Conservation (phyloP, 768 basidiomycete species). For the Tulasnella sp. region DNA sequence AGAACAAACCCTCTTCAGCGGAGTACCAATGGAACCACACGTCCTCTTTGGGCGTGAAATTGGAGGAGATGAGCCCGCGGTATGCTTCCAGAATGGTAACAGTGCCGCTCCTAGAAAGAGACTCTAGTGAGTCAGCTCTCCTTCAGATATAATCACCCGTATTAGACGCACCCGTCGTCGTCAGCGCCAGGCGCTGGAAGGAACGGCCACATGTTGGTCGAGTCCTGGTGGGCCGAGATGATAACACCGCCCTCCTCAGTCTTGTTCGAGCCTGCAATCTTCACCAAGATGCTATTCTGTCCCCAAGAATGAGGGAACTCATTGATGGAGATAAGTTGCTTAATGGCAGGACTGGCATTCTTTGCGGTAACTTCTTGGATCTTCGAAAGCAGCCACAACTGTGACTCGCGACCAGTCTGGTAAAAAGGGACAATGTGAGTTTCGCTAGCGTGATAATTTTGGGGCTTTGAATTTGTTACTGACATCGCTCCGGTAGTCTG, state of each 20-base stretch:
- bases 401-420: slow-evolving; percentile 75
- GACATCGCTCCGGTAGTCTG: slow-evolving; percentile 79
- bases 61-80: slow-evolving; percentile 38
- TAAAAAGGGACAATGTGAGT: slow-evolving; percentile 36
- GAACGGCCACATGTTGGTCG: slow-evolving; percentile 49
- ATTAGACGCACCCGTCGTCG: slow-evolving; percentile 39
- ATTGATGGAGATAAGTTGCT: slow-evolving; percentile 59
- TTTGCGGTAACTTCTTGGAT: slow-evolving; percentile 70
- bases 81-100: slow-evolving; percentile 40
- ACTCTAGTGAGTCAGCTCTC: neutral
- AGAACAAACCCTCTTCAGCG: slow-evolving; percentile 38
- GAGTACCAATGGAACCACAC: slow-evolving; percentile 41
- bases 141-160: neutral
- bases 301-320: slow-evolving; percentile 85
- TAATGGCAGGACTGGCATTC: slow-evolving; percentile 61
- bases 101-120: slow-evolving; percentile 36
- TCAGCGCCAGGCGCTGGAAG: slow-evolving; percentile 42
- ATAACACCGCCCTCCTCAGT: slow-evolving; percentile 62
- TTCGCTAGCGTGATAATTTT: slow-evolving; percentile 29
- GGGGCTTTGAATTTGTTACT: slow-evolving; percentile 36
- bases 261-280: slow-evolving; percentile 70
- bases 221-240: slow-evolving; percentile 81
- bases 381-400: slow-evolving; percentile 72
- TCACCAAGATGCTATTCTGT: slow-evolving; percentile 77
- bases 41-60: slow-evolving; percentile 38